Evolutionary conservation across 345 rosid genomes (phyloP), one percentile per base, ranked within the genome.

Genomic region (Acer negundo): DNA sequence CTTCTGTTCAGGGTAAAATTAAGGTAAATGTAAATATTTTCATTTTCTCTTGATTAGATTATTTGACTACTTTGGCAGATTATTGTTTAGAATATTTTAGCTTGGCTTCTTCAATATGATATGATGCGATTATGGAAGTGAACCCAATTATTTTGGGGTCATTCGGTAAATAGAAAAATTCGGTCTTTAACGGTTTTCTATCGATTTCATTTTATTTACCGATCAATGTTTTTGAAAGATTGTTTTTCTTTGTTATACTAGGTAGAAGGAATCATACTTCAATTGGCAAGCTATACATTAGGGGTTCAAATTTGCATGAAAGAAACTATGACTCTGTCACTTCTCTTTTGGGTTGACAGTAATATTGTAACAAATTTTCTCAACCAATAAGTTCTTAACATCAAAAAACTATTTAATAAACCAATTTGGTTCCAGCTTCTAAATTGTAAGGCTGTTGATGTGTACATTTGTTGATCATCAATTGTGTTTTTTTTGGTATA

Each of bases 1-100:
- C 83, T 67, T 87, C 81, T 74, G 79, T 94, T 69, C 85, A 74
- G 78, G 98, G 98, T 70, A 96, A 80, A 77, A 84, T 96, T 71
- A 94, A 94, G 95, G 99, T 96, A 75, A 42, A 62, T 62, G 15
- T 58, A 62, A 62, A 20, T 69, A 64, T 64, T 23, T 44, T 70
- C 28, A 74, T 65, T 61, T 69, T 59, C 40, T 62, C 46, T 75
- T 71, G 42, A 58, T 74, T 55, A 53, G 24, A 76, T 42, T 72
- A 19, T 62, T 19, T 58, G 35, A 20, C 23, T 76, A 35, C 7
- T 68, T 28, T 67, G 6, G 26, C 72, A 47, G 35, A 46, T 78
- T 62, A 23, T 40, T 17, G 16, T 31, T 72, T 35, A 22, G 58
- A 46, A 65, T 28, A 31, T 65, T 65, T 65, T 67, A 38, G 53